These are phyloP conservation scores for Trametes cubensis DNA, from an alignment of 768 basidiomycete species.

Conservation along the genomic window DNA sequence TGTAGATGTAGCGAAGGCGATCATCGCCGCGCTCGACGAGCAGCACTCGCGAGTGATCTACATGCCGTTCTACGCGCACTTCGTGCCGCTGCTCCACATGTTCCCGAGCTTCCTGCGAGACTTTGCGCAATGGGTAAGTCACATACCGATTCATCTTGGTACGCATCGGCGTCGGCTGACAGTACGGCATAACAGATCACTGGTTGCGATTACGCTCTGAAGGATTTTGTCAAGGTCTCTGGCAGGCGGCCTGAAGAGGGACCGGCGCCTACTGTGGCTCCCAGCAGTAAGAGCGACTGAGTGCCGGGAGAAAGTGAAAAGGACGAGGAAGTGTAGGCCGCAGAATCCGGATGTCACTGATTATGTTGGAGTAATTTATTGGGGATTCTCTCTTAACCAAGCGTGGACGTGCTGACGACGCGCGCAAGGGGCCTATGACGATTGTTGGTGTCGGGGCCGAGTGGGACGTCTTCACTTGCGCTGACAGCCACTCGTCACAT, in stretches of 20 bases:
- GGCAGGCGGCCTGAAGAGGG: slow-evolving; percentile 61
- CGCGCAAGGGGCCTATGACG: neutral
- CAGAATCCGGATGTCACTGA: neutral
- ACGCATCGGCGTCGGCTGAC: slow-evolving; percentile 18
- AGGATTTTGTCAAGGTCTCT: slow-evolving; percentile 64
- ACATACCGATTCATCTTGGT: neutral
- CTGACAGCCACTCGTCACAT: slow-evolving; percentile 19
- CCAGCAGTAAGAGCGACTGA: slow-evolving; percentile 18
- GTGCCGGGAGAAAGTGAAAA: no score
- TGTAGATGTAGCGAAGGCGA: slow-evolving; percentile 73
- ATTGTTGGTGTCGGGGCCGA: neutral
- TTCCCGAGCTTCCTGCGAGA: slow-evolving; percentile 78
- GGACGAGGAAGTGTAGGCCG: no score
- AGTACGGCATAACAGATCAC: slow-evolving; percentile 48
- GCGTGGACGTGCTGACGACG: no score
- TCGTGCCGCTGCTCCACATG: slow-evolving; percentile 54
- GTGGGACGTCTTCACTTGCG: neutral
- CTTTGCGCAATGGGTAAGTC: slow-evolving; percentile 69
- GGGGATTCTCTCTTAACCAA: no score
- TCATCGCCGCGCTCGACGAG: slow-evolving; percentile 81
- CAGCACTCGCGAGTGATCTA: slow-evolving; percentile 73
- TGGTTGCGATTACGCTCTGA: slow-evolving; percentile 73
- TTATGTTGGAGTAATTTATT: slow-evolving; percentile 19
- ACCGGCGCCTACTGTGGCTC: slow-evolving; percentile 22
- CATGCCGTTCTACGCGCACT: slow-evolving; percentile 73